Base-by-base conservation (phyloP, 2,329 filamentous ascomycete genomes). In the Eutypella sp. region DNA sequence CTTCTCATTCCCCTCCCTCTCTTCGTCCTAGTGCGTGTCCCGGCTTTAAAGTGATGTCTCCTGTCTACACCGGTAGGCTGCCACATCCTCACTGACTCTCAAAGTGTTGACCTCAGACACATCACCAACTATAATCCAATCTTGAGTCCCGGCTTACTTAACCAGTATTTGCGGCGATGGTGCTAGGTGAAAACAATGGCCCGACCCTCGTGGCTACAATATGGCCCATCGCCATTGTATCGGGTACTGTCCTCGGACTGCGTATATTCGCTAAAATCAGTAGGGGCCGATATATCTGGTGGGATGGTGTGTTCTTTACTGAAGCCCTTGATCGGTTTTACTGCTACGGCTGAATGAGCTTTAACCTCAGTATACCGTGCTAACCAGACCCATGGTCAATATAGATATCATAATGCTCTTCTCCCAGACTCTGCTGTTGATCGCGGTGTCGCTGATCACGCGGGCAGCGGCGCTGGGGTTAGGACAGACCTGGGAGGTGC, bases 221-320 rank as follows among this genome's bases (percentile, higher is more conserved):
- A 34, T 46, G 44, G 44, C 20, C 15, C 38, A 41, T 46, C 20
- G 31, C 29, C 16, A 25, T 20, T 15, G 16, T 13, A 10, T 40
- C 34, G 11, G 44, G 25, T 20, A 34, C 15, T 13, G 39, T 46
- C 7, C 29, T 46, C n/a, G 44, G 34, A 13, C 44, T 46, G 19
- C 38, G 44, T 2, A 37, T 46, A 16, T 46, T 41, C 31, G 44
- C 44, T n/a, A 46, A 46, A 18, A 29, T 46, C 22, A 33, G 18
- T 23, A 37, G 39, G 11, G 44, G 38, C 7, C 44, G 39, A n/a
- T 29, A 20, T 13, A 23, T 46, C 24, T 46, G 37, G 39, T 46
- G 38, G 39, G 44, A 46, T 19, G 44, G 41, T 43, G n/a, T 13
- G 41, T 43, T 15, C 15, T 15, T 8, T 13, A 3, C 24, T 15